Base-by-base conservation (phyloP, 306 rosid genomes). In the Hippophae rhamnoides region DNA sequence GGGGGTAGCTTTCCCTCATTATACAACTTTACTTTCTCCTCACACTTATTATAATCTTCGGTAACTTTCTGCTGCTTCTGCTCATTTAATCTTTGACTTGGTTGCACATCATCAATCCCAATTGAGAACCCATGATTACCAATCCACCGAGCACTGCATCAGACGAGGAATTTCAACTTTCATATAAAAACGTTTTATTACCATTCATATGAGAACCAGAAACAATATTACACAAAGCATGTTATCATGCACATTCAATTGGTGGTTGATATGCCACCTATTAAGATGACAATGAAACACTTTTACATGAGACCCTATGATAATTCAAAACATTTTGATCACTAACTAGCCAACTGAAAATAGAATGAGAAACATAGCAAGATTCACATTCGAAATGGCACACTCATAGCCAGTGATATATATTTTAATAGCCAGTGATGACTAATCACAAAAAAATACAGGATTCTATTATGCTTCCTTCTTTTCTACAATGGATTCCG, bases 81-180 rank as follows among this genome's bases (percentile, higher is more conserved):
- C 3, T 65, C 42, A 23, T 73, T 66, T 81, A 90, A 74, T 41
- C 25, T 43, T 60, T 71, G 69, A 72, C 85, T 89, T 14, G 96
- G 95, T 73, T 90, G 95, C 58, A 90, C 98, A 74, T 90, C 98
- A 57, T 89, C 95, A 71, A 90, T 85, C 61, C 98, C 98, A 68
- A 90, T 87, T 14, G 98, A 78, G 84, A 90, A 90, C 58, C 98
- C 98, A 64, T 83, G 96, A 70, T 90, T 90, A 57, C 98, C 98
- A 54, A 90, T 87, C 98, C 98, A 90, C 31, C 92, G 87, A 6
- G 98, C 98, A 85, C 98, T 90, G 79, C 83, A 75, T 71, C 60
- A 62, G 41, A n/a, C 46, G 51, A 69, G 69, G 63, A 68, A 31
- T 66, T 60, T 55, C 47, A 12, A 68, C 63, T 66, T 60, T 69